Conservation (phyloP, 768 basidiomycete species). For the Butyriboletus loyo region DNA sequence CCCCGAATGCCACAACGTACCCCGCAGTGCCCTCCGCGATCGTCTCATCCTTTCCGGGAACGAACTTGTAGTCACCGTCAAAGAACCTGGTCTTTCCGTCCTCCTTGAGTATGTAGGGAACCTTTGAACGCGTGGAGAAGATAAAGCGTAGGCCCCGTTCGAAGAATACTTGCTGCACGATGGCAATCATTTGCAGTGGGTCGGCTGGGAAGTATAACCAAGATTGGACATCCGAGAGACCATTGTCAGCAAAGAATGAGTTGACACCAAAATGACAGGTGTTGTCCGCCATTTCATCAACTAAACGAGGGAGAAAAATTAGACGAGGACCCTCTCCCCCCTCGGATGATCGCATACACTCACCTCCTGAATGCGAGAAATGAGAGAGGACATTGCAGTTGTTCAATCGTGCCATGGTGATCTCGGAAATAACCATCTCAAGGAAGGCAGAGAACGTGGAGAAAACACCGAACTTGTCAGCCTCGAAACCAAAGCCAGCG, state of each 20-base stretch:
- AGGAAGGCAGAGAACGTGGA: constrained; percentile 91
- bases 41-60: constrained; percentile 81
- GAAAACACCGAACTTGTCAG: constrained; percentile 82
- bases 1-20: constrained; percentile 83
- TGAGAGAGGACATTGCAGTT: constrained; percentile 84
- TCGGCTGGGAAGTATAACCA: constrained; percentile 90
- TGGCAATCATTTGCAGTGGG: constrained; percentile 71
- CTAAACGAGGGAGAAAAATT: constrained; percentile 28
- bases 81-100: constrained; percentile 67
- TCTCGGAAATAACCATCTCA: constrained; percentile 86
- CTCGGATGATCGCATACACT: constrained; percentile 19
- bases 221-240: constrained; percentile 74
- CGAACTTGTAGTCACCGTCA: constrained; percentile 69
- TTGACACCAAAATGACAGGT: constrained; percentile 73
- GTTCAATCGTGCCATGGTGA: constrained; percentile 92
- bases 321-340: neutral
- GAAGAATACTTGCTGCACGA: constrained; percentile 79
- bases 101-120: constrained; percentile 80
- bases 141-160: constrained; percentile 79
- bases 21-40: constrained; percentile 76
- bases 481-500: constrained; percentile 82
- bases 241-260: constrained; percentile 86
- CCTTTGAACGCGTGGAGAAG: constrained; percentile 88
- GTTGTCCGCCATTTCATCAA: constrained; percentile 69
- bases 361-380: constrained; percentile 86